Conservation (phyloP, 2,329 filamentous ascomycete genomes). For the Monosporascus cannonballus region DNA sequence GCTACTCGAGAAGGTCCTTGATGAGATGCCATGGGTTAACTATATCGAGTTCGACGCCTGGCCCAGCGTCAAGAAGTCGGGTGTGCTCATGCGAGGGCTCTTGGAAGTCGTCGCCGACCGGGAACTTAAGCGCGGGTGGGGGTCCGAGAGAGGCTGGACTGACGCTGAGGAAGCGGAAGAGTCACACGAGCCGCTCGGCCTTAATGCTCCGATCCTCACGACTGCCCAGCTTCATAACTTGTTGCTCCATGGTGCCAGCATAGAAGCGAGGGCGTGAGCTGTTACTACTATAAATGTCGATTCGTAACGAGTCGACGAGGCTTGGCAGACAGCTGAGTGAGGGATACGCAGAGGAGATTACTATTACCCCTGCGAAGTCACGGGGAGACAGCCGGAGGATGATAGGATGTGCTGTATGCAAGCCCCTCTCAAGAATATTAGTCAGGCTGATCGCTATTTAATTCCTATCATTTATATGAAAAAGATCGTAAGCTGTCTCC, state of each 20-base stretch:
- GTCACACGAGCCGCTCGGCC: slow-evolving; percentile 13
- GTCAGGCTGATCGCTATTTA: too few relatives aligned
- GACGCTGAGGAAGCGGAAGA: slow-evolving; percentile 40
- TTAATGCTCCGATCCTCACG: slow-evolving; percentile 12
- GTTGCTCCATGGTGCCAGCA: slow-evolving; percentile 18
- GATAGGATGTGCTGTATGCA: too few relatives aligned
- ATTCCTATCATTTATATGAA: too few relatives aligned
- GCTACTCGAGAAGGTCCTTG: slow-evolving; percentile 51
- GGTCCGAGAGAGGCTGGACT: slow-evolving; percentile 60
- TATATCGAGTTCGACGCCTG: slow-evolving; percentile 66
- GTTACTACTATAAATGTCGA: too few relatives aligned
- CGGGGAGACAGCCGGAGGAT: too few relatives aligned
- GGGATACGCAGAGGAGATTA: too few relatives aligned
- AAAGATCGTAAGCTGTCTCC: too few relatives aligned
- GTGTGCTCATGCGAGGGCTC: slow-evolving; percentile 58
- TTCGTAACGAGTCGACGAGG: too few relatives aligned
- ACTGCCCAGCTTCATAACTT: slow-evolving; percentile 9
- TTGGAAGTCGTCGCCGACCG: slow-evolving; percentile 43
- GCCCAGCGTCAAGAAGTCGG: slow-evolving; percentile 56
- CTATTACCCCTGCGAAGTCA: too few relatives aligned
- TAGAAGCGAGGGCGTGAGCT: slow-evolving; percentile 5
- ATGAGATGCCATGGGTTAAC: slow-evolving; percentile 48
- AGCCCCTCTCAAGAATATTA: too few relatives aligned
- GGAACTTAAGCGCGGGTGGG: slow-evolving; percentile 57
- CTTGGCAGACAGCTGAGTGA: too few relatives aligned